Evolutionary conservation across 352 stramenopile genomes (phyloP).

Genomic region (Globisporangium canariense): DNA sequence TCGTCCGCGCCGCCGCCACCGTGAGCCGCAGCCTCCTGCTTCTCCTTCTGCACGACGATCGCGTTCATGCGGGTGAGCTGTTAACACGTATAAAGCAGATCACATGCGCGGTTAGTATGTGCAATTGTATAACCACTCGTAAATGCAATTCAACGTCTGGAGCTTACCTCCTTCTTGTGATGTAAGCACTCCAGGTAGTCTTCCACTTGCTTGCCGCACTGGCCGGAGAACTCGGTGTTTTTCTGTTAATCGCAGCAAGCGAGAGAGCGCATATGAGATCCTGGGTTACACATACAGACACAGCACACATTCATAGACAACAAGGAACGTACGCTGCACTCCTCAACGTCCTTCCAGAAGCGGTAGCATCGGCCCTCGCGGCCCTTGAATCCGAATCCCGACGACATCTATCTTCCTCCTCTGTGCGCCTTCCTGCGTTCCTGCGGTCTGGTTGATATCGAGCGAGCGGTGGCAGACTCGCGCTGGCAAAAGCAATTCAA

Average conservation of each 20-base stretch:
- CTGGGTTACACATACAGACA: too few species aligned
- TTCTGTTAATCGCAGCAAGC: slow-evolving; percentile 38
- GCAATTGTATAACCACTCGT: not conserved
- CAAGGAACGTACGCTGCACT: slow-evolving; percentile 89
- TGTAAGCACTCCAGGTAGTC: slow-evolving; percentile 96
- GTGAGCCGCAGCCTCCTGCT: slow-evolving; percentile 55
- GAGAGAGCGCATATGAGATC: not conserved
- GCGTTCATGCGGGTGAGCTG: slow-evolving; percentile 85
- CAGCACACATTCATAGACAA: slow-evolving; percentile 26
- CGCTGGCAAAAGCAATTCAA: not conserved
- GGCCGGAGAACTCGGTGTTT: slow-evolving; percentile 73
- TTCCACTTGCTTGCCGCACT: slow-evolving; percentile 86
- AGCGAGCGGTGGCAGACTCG: slow-evolving; percentile 2
- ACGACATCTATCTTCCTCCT: slow-evolving; percentile 88
- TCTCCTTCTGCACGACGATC: slow-evolving; percentile 75
- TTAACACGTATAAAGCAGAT: not conserved
- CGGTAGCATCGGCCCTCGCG: slow-evolving; percentile 91
- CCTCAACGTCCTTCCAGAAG: slow-evolving; percentile 93
- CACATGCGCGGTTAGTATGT: not conserved
- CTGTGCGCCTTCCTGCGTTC: slow-evolving; percentile 5
- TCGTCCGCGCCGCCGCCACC: slow-evolving; percentile 30
- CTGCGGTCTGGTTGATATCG: slow-evolving; percentile 6
- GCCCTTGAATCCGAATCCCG: slow-evolving; percentile 92
- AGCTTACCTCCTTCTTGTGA: slow-evolving; percentile 91
- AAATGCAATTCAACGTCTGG: not conserved